A percentile compares a stretch with the other conserved stretches of the same genome.
phyloP scores from a whole-genome alignment of 805 yeast species.

The Citeromyces nyonsensis region DNA sequence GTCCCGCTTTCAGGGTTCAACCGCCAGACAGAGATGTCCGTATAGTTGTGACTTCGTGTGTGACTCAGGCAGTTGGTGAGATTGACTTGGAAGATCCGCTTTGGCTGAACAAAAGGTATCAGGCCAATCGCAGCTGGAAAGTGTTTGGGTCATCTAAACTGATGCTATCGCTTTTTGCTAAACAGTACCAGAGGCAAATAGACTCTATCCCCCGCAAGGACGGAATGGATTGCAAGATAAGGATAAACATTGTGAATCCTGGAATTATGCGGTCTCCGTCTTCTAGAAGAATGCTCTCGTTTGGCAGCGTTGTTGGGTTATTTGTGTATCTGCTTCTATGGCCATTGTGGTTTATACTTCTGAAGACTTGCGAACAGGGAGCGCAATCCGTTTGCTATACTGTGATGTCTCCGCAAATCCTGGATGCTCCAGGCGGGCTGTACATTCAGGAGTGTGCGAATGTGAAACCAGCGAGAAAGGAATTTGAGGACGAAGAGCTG shows the following conservation, averaged over 20 bases:
- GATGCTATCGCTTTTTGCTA: constrained; percentile 58
- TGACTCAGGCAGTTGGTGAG: constrained; percentile 60
- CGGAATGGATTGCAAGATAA: constrained; percentile 52
- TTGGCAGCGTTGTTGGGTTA: constrained; percentile 53
- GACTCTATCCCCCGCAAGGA: constrained; percentile 50
- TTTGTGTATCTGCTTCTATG: constrained; percentile 46
- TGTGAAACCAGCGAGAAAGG: constrained; percentile 40
- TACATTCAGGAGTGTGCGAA: constrained; percentile 60
- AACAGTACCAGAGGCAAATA: constrained; percentile 59
- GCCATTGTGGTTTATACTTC: constrained; percentile 73
- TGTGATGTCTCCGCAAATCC: constrained; percentile 55
- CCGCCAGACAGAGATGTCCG: constrained; percentile 93
- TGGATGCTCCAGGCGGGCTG: constrained; percentile 45
- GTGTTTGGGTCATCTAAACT: constrained; percentile 76
- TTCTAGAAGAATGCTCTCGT: constrained; percentile 59
- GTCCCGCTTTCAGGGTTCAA: constrained; percentile 79
- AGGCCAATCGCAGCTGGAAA: constrained; percentile 48
- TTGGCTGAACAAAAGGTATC: constrained; percentile 46
- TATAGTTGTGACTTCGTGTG: constrained; percentile 63
- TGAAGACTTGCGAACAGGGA: constrained; percentile 67
- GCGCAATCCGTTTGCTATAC: constrained; percentile 66
- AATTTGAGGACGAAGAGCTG: constrained; percentile 40
- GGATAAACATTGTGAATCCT: constrained; percentile 72
- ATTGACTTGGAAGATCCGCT: constrained; percentile 48
- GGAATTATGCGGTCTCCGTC: constrained; percentile 86